Percentiles rank a stretch among this genome's conserved stretches.
Conservation (phyloP, 2,329 filamentous ascomycete species). For the Coniochaeta ligniaria region DNA sequence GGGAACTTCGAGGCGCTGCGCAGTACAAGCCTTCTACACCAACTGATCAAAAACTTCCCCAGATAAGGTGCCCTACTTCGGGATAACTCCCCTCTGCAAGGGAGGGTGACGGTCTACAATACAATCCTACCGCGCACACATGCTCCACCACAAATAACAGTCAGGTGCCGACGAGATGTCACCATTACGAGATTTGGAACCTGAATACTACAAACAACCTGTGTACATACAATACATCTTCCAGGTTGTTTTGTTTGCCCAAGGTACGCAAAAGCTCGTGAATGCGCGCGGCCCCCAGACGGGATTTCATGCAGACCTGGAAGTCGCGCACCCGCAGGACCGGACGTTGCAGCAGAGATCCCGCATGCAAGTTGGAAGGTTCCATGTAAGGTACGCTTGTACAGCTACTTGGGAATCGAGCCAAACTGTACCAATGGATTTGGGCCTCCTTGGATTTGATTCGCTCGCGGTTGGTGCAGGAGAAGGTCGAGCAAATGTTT, state of each 20-base stretch:
- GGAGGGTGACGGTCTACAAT: too few relatives aligned
- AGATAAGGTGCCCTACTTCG: too few relatives aligned
- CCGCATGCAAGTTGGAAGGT: neutral
- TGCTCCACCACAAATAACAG: too few relatives aligned
- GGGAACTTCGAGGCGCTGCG: too few relatives aligned
- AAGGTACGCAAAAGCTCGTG: neutral
- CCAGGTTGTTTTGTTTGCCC: neutral
- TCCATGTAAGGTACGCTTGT: neutral
- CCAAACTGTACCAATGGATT: conserved; percentile 8
- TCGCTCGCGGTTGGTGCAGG: conserved; percentile 8
- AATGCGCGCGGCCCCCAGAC: neutral
- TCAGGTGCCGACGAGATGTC: too few relatives aligned
- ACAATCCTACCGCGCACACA: too few relatives aligned
- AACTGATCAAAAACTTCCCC: too few relatives aligned
- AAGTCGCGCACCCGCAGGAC: neutral
- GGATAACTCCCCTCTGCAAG: too few relatives aligned
- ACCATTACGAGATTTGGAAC: too few relatives aligned
- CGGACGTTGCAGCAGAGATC: neutral
- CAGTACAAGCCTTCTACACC: too few relatives aligned
- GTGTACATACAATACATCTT: neutral
- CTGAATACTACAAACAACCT: too few relatives aligned
- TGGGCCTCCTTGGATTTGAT: conserved; percentile 9
- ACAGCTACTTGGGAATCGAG: neutral
- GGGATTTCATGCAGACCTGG: neutral
- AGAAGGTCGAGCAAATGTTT: conserved; percentile 11